Evolutionary conservation across 2,329 filamentous ascomycete genomes (phyloP), one percentile per base, ranked within the genome.

Genomic region (Penicillium olsonii): DNA sequence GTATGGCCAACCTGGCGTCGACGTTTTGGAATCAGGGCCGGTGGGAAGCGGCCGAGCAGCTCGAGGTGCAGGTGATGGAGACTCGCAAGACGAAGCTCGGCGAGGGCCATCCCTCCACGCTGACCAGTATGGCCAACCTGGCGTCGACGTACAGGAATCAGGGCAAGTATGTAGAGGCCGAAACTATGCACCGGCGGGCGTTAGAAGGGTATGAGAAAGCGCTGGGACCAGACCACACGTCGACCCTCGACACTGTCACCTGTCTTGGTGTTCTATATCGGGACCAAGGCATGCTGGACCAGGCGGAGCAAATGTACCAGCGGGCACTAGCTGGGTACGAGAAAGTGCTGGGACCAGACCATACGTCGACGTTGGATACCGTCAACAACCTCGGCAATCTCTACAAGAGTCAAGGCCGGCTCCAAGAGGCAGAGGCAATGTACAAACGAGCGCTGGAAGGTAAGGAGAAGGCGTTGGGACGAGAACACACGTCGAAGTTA

Each of bases 361-460:
- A 45, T 14, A 22, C 9, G 2, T 39, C 43, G 14, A 38, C 43
- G 5, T 26, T 45, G 2, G n/a, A 20, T 34, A 39, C 43, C 12
- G 35, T 45, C 11, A 40, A 45, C 5, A 45, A 45, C 35, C 12
- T 45, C 14, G 26, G 35, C 8, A 2, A 5, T 8, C 7, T 42
- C 14, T 42, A 42, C 19, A 7, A 14, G 2, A 2, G 24, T 15
- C 44, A 52, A 41, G 40, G 31, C 9, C 12, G 24, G 51, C 20
- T 44, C 4, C 14, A 41, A n/a, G 42, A 53, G n/a, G 42, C 43
- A 24, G 40, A 53, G 35, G 15, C 8, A 17, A 42, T 42, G 29
- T 35, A 24, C 29, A 2, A 11, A 10, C 41, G 29, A 27, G 42
- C 22, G 9, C 19, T 50, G 6, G 14, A 20, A 26, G 39, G 33